Base-by-base conservation (phyloP, 108 stramenopile species). In the Phaeodactylum tricornutum region DNA sequence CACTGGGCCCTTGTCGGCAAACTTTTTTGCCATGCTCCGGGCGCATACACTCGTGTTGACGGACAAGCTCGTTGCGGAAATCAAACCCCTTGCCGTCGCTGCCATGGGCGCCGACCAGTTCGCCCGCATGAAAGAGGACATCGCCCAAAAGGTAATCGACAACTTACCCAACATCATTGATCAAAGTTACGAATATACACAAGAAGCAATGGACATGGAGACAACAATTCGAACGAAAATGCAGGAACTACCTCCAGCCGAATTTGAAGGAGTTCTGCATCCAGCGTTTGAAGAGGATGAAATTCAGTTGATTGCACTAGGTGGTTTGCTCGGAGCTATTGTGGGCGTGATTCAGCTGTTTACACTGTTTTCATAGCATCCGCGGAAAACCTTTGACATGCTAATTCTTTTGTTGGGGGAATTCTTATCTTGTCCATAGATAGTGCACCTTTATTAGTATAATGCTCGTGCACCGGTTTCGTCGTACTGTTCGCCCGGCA, bases 231-330 rank as follows among this genome's bases (percentile, higher is more conserved):
- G 80, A 19, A 57, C 62, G 22, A 82, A 88, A 50, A 87, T 95
- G 87, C 32, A 67, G 24, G 64, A 59, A 25, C 49, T 97, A 45
- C 62, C 87, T 17, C 56, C 90, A 14, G 57, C 59, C 11, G 84
- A 91, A 17, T 97, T 97, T 65, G 96, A 97, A 53, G 87, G 95
- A 47, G 80, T 87, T 24, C 52, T 77, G 19, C 96, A 97, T 55
- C 96, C 96, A 1, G 91, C 94, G 0, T 97, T 97, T 57, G 84
- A 97, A 67, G 94, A 97, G 55, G 96, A 97, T 55, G 96, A 97
- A 70, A 72, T 87, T 23, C 92, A 89, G 31, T 66, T 96, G 19
- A 92, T 97, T 53, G 51, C 76, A 12, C 75, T 92, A 29, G 96
- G 96, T 7, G 92, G 84, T n/a, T 61, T 88, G 12, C 72, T 97